Evolutionary conservation across 345 rosid species (phyloP).

Genomic region (Erucastrum elatum): DNA sequence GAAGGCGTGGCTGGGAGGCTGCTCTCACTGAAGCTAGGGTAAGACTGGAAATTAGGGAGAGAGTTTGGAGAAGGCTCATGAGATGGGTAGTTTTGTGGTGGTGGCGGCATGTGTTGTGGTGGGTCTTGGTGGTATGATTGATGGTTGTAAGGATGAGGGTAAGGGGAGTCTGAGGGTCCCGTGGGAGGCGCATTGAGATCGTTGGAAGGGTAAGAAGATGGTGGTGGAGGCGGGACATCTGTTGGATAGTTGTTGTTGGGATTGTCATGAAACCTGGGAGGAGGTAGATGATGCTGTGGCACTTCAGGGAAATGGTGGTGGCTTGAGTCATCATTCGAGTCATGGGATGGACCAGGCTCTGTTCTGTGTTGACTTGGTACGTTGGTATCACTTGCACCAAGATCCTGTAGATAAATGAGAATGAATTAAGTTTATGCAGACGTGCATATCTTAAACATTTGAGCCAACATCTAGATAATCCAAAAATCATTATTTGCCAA

Average conservation of each 20-base stretch:
- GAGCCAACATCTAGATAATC: too few species aligned
- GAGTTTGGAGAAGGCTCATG: conserved; percentile 57
- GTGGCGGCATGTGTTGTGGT: conserved; percentile 52
- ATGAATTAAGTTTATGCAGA: too few species aligned
- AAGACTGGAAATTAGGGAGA: conserved; percentile 85
- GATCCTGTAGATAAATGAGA: conserved; percentile 57
- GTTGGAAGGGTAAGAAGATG: conserved; percentile 58
- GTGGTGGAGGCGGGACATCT: conserved; percentile 49
- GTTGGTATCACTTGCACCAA: conserved; percentile 46
- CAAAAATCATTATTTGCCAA: too few species aligned
- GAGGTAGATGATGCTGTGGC: conserved; percentile 46
- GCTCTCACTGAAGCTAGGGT: conserved; percentile 80
- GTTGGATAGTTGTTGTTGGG: conserved; percentile 43
- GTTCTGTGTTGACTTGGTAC: conserved; percentile 45
- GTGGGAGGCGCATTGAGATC: conserved; percentile 44
- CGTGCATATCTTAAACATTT: too few species aligned
- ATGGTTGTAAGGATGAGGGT: conserved; percentile 57
- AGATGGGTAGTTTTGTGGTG: conserved; percentile 55
- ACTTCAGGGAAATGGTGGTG: conserved; percentile 50
- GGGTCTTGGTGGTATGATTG: conserved; percentile 60
- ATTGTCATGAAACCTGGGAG: conserved; percentile 51
- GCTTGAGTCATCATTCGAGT: conserved; percentile 48
- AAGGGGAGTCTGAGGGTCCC: conserved; percentile 50
- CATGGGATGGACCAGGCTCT: conserved; percentile 52
- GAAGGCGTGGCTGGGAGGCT: conserved; percentile 70